Conservation (phyloP, 2,329 filamentous ascomycete species). For the Aspergillus terreus region DNA sequence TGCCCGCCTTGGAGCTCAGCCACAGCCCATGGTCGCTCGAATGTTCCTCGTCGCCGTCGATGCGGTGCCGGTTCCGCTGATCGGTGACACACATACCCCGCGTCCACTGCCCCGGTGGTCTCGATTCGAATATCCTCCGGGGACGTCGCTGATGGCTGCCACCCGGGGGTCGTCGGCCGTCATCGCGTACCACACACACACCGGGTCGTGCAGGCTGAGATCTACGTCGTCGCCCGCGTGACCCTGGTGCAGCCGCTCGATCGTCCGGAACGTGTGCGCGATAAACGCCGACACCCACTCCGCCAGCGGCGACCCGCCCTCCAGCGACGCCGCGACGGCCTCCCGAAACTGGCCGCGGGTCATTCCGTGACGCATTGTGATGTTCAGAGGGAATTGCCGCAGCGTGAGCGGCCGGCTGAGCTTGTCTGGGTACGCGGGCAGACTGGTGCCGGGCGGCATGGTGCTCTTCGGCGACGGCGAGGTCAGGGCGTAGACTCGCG, state of each 20-base stretch:
- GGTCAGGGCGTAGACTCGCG: conserved; percentile 72
- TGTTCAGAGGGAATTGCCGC: conserved; percentile 71
- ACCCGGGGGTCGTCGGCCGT: conserved; percentile 41
- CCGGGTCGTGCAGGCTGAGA: conserved; percentile 70
- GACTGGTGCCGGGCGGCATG: conserved; percentile 56
- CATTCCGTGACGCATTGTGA: conserved; percentile 69
- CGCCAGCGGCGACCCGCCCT: conserved; percentile 67
- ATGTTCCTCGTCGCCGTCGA: conserved; percentile 51
- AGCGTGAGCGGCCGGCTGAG: conserved; percentile 64
- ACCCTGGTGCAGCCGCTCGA: conserved; percentile 59
- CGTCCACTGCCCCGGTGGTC: conserved; percentile 86
- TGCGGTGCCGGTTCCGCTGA: conserved; percentile 52
- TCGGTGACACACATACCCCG: conserved; percentile 87
- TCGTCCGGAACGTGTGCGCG: conserved; percentile 65
- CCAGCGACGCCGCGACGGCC: conserved; percentile 53
- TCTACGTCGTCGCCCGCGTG: conserved; percentile 48
- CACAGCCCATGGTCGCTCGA: conserved; percentile 72
- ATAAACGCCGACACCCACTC: conserved; percentile 72
- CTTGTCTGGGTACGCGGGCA: conserved; percentile 61
- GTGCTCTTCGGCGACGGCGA: conserved; percentile 77
- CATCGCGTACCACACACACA: conserved; percentile 75
- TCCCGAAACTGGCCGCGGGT: conserved; percentile 57
- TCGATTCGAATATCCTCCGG: conserved; percentile 86
- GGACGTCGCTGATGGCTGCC: conserved; percentile 46
- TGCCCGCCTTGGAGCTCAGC: conserved; percentile 70